phyloP scores from a whole-genome alignment of 2,329 filamentous ascomycete species.

The Ceratocystis destructans region DNA sequence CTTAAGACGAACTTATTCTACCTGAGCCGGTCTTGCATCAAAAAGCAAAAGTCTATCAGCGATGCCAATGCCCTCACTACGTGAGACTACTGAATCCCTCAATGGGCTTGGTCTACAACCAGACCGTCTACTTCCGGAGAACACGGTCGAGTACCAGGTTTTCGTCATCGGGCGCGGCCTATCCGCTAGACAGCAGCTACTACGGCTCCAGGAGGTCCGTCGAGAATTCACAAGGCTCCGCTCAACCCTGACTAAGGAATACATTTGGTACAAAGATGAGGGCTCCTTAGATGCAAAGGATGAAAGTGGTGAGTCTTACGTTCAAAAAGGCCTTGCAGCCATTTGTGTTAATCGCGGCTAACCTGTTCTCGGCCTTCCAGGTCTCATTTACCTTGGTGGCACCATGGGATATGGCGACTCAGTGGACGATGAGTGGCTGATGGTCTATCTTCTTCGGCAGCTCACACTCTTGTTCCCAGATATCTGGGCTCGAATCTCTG shows the following conservation, averaged over 20 bases:
- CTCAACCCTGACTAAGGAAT: conserved; percentile 56
- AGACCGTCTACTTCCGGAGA: conserved; percentile 48
- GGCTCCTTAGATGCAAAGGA: conserved; percentile 58
- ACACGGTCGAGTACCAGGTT: conserved; percentile 73
- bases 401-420: conserved; percentile 83
- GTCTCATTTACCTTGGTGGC: conserved; percentile 54
- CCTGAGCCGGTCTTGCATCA: neutral
- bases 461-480: conserved; percentile 58
- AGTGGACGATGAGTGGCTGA: conserved; percentile 92
- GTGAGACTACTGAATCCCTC: neutral
- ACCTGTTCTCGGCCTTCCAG: conserved; percentile 24
- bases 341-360: neutral
- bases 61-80: neutral
- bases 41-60: neutral
- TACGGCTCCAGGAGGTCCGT: conserved; percentile 56
- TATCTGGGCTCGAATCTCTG: conserved; percentile 70
- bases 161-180: conserved; percentile 50
- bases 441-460: conserved; percentile 78
- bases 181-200: conserved; percentile 43
- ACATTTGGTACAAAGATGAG: conserved; percentile 86
- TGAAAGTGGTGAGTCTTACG: conserved; percentile 35
- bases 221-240: conserved; percentile 51
- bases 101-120: neutral
- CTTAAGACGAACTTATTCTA: neutral
- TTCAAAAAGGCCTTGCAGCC: neutral